Conservation (phyloP, 345 rosid species). For the Syzygium grande region DNA sequence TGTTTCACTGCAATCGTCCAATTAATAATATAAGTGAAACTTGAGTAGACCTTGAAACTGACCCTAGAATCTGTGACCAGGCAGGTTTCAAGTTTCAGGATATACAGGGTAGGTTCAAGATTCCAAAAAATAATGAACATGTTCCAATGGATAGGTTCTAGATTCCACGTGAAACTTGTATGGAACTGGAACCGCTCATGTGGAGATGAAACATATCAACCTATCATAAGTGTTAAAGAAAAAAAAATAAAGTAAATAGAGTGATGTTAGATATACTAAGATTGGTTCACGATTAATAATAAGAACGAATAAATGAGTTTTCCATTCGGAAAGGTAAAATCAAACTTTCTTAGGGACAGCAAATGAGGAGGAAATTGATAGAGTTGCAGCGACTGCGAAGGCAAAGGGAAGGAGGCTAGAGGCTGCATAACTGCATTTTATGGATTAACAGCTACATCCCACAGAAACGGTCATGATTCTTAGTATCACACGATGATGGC, state of each 20-base stretch:
- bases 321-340: background rate
- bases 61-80: no score
- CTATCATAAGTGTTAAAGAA: background rate
- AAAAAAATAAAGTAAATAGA: no score
- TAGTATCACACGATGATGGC: background rate
- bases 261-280: background rate
- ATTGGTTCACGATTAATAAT: background rate
- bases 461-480: background rate
- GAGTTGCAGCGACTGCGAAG: constrained; percentile 34
- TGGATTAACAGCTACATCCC: background rate
- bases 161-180: no score
- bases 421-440: constrained; percentile 18
- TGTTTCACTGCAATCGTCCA: no score
- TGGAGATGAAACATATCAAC: background rate
- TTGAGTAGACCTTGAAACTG: no score
- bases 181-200: no score
- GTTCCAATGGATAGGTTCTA: no score
- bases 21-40: no score
- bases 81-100: no score
- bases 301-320: background rate
- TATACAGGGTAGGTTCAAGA: no score
- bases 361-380: constrained; percentile 42
- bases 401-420: constrained; percentile 31
- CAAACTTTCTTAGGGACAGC: constrained; percentile 22
- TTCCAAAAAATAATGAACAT: no score